Base-by-base conservation (phyloP, 345 rosid genomes). In the Gossypium arboreum region DNA sequence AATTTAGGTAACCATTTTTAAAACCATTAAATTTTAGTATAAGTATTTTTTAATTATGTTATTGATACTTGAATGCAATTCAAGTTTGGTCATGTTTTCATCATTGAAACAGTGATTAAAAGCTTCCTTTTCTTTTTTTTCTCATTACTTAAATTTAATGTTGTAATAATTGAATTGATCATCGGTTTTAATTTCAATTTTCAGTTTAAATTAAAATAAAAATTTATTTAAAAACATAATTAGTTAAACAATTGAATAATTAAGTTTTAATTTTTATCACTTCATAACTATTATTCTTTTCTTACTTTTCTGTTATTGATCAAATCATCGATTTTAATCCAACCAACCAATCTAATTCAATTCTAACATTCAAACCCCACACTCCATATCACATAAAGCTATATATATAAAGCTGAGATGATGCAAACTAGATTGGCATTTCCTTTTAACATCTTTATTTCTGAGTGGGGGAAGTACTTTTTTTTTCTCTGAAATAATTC, bases 81-180 rank as follows among this genome's bases (percentile, higher is more conserved):
- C 67, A 60, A 73, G 69, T 71, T 76, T 54, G 70, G 78, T 75
- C 75, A 45, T 34, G 58, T 59, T 24, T 74, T 83, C 78, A 73
- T 75, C 72, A 77, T 75, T 62, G 60, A 1, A 5, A 34, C 80
- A 71, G 80, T 75, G 78, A 75, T 74, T 74, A 74, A 80, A 84
- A 79, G 85, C 84, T 34, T 24, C 5, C 6, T 34, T 6, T 34
- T 34, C 84, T 34, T 24, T 34, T 34, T 6, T 34, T 34, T 34
- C 41, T 5, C 41, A 34, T 34, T 34, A 34, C 7, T 5, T 34
- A 34, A 34, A 34, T 34, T 34, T 5, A 34, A 34, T 4, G 0
- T 34, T 34, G 41, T 34, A 34, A 34, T 34, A 34, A 34, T 34
- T 34, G 7, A 34, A 34, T 34, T 4, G 7, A 4, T 4, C 1